Conservation (phyloP, 768 basidiomycete genomes). For the Suillus placidus region DNA sequence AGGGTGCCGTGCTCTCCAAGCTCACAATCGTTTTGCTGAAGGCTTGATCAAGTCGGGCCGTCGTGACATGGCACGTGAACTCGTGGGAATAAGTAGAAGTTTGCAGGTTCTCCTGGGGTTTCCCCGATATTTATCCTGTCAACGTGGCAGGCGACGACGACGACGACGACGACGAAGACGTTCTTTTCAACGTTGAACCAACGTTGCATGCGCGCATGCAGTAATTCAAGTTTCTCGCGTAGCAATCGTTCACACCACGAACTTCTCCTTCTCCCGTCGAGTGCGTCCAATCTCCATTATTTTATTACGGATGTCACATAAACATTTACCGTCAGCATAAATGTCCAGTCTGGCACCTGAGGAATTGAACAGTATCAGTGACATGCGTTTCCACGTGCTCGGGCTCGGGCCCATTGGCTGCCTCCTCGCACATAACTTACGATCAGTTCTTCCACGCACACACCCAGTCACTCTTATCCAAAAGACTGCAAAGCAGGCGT, state of each 20-base stretch:
- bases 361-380: slow-evolving; percentile 12
- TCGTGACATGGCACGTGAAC: neutral
- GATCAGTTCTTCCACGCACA: slow-evolving; percentile 51
- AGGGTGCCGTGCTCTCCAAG: neutral
- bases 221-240: neutral
- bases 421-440: slow-evolving; percentile 80
- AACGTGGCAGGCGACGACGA: neutral
- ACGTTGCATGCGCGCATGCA: neutral
- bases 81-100: neutral
- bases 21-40: slow-evolving; percentile 3
- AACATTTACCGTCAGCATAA: slow-evolving; percentile 11
- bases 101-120: neutral
- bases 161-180: neutral
- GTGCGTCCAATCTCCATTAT: slow-evolving; percentile 10
- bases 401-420: slow-evolving; percentile 86
- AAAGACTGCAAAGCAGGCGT: slow-evolving; percentile 47
- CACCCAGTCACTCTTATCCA: slow-evolving; percentile 73
- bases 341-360: neutral
- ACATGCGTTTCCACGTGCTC: slow-evolving; percentile 75
- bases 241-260: neutral
- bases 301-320: slow-evolving; percentile 8
- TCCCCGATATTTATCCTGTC: neutral
- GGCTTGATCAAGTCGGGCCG: no score
- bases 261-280: slow-evolving; percentile 7
- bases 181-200: neutral